Conservation (phyloP, 1,284 basidiomycete genomes). For the Nidula niveotomentosa region DNA sequence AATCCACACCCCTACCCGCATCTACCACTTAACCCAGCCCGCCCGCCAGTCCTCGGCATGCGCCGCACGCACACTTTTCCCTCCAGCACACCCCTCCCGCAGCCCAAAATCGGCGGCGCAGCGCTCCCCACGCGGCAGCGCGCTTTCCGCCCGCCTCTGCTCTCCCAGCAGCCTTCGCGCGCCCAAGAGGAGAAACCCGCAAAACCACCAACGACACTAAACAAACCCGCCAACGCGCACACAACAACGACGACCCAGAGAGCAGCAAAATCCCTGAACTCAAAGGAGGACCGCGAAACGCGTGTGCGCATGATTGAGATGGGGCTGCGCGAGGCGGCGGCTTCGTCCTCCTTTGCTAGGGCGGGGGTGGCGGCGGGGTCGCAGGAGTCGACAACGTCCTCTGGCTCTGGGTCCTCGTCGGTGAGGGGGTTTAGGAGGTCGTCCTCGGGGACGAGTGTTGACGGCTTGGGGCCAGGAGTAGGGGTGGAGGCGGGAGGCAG, state of each 20-base stretch:
- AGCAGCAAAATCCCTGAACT: not conserved
- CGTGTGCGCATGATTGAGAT: not conserved
- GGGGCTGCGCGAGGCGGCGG: not conserved
- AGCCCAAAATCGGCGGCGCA: not conserved
- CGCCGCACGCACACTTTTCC: slow-evolving; percentile 19
- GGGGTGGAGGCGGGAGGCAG: not conserved
- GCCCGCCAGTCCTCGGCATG: slow-evolving; percentile 22
- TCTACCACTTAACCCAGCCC: not conserved
- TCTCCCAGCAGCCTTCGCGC: slow-evolving; percentile 12
- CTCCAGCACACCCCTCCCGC: slow-evolving; percentile 2
- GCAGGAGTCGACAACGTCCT: too few species aligned
- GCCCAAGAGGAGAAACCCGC: not conserved
- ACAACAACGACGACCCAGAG: slow-evolving; percentile 3
- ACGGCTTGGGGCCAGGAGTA: not conserved
- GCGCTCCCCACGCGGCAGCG: slow-evolving; percentile 22
- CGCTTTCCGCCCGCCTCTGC: slow-evolving; percentile 26
- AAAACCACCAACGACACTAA: not conserved
- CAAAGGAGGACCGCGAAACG: not conserved
- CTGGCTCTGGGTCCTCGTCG: too few species aligned
- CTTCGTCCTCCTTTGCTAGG: too few species aligned
- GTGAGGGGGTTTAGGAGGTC: too few species aligned
- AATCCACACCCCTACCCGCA: not conserved
- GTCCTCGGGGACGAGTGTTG: not conserved
- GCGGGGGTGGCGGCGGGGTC: too few species aligned
- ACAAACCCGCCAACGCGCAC: not conserved